A percentile compares a stretch with the other conserved stretches of the same genome.
These are phyloP conservation scores for Musa acuminata DNA, from an alignment of 176 grass and related monocot genomes.

Conservation along the genomic window DNA sequence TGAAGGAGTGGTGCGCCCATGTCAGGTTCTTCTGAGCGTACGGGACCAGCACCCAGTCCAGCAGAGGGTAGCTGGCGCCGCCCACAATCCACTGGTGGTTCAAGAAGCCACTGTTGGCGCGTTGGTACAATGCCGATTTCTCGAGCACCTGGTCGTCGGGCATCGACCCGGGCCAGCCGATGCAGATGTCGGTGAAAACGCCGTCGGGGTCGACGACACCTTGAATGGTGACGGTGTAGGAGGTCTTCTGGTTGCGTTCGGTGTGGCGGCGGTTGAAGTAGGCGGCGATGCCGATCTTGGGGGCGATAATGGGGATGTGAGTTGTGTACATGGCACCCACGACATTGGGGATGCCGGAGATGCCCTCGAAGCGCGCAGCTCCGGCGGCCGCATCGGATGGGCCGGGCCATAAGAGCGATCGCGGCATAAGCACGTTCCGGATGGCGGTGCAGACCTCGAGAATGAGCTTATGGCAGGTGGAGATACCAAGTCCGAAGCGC, in stretches of 20 bases:
- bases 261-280: constrained; percentile 81
- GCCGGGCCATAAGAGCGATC: constrained; percentile 46
- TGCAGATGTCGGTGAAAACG: constrained; percentile 67
- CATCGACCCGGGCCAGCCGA: constrained; percentile 49
- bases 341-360: constrained; percentile 30
- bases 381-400: constrained; percentile 3
- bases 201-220: constrained; percentile 13
- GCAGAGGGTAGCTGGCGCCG: constrained; percentile 43
- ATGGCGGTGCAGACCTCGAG: constrained; percentile 74
- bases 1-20: constrained; percentile 16
- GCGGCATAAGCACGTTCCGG: constrained; percentile 51
- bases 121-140: constrained; percentile 45
- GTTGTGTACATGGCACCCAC: too few relatives aligned
- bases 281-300: constrained; percentile 44
- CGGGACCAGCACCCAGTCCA: constrained; percentile 6
- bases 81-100: constrained; percentile 46
- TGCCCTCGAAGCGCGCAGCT: constrained; percentile 22
- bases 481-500: constrained; percentile 28
- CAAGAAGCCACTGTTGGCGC: constrained; percentile 30
- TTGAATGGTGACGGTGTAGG: constrained; percentile 62
- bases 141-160: constrained; percentile 47
- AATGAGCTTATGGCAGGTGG: constrained; percentile 60
- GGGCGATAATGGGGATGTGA: constrained; percentile 58
- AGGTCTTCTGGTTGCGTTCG: constrained; percentile 57
- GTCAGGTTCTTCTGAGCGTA: constrained; percentile 67